A percentile compares a stretch with the other conserved stretches of the same genome.
Evolutionary conservation across 306 rosid species (phyloP).

Genomic region (Delonix regia): DNA sequence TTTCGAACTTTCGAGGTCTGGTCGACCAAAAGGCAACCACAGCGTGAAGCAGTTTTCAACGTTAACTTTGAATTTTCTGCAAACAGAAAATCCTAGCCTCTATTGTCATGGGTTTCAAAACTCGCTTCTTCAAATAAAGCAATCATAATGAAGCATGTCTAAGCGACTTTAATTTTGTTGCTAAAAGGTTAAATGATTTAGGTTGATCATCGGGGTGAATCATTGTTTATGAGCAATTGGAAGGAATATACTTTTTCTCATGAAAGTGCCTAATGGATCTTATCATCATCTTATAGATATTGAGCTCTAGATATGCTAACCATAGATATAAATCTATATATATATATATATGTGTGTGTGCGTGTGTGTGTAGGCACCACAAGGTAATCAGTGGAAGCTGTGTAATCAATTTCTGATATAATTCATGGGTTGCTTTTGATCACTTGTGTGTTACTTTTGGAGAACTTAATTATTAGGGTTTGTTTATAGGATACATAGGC

Average conservation of each 20-base stretch:
- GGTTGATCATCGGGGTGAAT: not conserved
- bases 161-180: not conserved
- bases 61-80: slow-evolving; percentile 33
- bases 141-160: not conserved
- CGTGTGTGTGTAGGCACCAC: too few species aligned
- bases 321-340: not conserved
- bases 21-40: slow-evolving; percentile 40
- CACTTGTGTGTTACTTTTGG: not conserved
- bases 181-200: not conserved
- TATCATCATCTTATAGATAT: not conserved
- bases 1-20: slow-evolving; percentile 34
- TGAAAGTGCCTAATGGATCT: not conserved
- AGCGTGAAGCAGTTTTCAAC: slow-evolving; percentile 38
- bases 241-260: not conserved
- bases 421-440: not conserved
- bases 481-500: not conserved
- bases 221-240: not conserved
- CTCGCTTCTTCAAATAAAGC: not conserved
- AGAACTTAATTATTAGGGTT: slow-evolving; percentile 11
- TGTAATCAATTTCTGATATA: not conserved
- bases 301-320: not conserved
- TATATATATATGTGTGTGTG: too few species aligned
- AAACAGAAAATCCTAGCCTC: not conserved
- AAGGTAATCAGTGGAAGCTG: not conserved
- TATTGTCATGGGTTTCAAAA: not conserved